Conservation (phyloP, 305 asterid genomes). For the Rubia peregrina region DNA sequence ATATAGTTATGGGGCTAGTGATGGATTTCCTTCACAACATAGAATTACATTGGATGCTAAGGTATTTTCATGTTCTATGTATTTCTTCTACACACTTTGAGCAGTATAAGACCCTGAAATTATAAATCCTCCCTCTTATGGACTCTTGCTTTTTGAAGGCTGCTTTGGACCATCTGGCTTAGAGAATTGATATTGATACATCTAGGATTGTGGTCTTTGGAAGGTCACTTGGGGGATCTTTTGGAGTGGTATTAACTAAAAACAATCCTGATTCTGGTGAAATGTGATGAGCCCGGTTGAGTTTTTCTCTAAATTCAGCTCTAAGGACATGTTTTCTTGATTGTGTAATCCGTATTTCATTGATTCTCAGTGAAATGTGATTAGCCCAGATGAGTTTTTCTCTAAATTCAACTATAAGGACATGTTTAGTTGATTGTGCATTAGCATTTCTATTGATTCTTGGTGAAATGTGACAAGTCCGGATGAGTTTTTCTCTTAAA, state of each 20-base stretch:
- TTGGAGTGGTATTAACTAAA: conserved; percentile 73
- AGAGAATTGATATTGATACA: conserved; percentile 89
- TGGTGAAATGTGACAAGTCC: too few relatives aligned
- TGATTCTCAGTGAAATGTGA: too few relatives aligned
- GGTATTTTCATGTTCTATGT: conserved; percentile 38
- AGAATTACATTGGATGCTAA: conserved; percentile 92
- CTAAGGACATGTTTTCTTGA: too few relatives aligned
- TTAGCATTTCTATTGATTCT: too few relatives aligned
- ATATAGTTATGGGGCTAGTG: conserved; percentile 93
- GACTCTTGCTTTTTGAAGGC: conserved; percentile 44
- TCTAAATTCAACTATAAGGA: too few relatives aligned
- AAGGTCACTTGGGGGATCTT: conserved; percentile 99
- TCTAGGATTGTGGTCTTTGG: conserved; percentile 88
- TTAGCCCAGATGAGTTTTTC: too few relatives aligned
- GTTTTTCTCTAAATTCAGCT: too few relatives aligned
- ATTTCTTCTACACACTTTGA: neutral
- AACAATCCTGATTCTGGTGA: conserved; percentile 53
- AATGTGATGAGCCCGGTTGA: too few relatives aligned
- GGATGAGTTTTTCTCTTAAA: too few relatives aligned
- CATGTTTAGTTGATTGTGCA: too few relatives aligned
- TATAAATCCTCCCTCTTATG: conserved; percentile 4
- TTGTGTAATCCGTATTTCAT: too few relatives aligned
- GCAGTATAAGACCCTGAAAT: conserved; percentile 2
- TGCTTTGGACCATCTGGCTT: conserved; percentile 83
- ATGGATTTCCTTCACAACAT: conserved; percentile 90